Conservation (phyloP, 306 rosid species). For the Rubus parviflorus region DNA sequence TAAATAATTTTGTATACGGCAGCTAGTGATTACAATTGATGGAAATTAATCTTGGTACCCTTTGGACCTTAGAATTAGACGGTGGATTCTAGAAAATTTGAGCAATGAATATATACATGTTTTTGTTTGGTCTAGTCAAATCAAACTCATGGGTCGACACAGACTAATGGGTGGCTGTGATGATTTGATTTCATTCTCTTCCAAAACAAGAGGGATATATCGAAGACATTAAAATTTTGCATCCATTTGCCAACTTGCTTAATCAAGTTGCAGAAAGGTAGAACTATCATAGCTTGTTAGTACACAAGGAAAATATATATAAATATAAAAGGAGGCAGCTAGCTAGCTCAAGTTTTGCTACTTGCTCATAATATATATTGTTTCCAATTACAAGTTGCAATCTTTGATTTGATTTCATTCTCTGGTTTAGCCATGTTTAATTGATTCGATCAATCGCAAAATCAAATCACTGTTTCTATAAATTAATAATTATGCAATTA, state of each 20-base stretch:
- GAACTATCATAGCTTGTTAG: neutral
- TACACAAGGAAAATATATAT: neutral
- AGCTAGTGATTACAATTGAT: neutral
- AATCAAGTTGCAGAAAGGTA: slow-evolving; percentile 3
- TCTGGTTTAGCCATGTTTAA: neutral
- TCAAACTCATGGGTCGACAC: neutral
- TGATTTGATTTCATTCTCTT: neutral
- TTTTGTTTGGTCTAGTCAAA: slow-evolving; percentile 6
- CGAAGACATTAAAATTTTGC: neutral
- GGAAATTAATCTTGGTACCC: neutral
- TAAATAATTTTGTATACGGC: neutral
- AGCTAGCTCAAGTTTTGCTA: neutral
- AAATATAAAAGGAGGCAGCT: neutral
- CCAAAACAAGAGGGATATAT: neutral
- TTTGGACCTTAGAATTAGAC: neutral
- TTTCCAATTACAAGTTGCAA: neutral
- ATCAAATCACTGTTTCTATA: neutral
- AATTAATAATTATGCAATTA: neutral
- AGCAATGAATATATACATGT: neutral
- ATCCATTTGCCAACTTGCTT: slow-evolving; percentile 18
- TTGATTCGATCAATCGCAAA: neutral
- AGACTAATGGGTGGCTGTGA: neutral
- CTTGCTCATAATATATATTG: neutral
- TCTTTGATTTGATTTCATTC: neutral
- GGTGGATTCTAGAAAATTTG: neutral